phyloP scores from a whole-genome alignment of 768 basidiomycete species.

The Boletus rubroflammeus region DNA sequence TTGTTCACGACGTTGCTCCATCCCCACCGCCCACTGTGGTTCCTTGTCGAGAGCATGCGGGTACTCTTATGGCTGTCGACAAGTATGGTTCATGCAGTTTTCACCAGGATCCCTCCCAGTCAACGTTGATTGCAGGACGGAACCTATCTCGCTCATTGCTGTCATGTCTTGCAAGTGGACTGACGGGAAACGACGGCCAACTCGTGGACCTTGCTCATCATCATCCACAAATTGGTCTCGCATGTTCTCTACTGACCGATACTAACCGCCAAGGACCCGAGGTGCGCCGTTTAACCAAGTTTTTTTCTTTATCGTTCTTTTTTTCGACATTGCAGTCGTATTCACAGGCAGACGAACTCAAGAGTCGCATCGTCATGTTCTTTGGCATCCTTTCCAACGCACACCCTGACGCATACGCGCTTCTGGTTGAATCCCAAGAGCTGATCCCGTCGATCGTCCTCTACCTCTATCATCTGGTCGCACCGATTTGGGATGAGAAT shows the following conservation, averaged over 20 bases:
- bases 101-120: conserved; percentile 2
- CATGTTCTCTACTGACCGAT: conserved; percentile 50
- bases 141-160: conserved; percentile 43
- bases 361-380: conserved; percentile 37
- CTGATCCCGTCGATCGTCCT: conserved; percentile 64
- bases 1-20: conserved; percentile 49
- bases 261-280: conserved; percentile 36
- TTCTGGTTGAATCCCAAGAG: conserved; percentile 45
- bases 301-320: neutral
- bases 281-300: conserved; percentile 27
- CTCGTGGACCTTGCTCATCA: conserved; percentile 30
- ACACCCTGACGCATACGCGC: conserved; percentile 36
- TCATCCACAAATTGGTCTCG: conserved; percentile 43
- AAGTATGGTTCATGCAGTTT: conserved; percentile 23
- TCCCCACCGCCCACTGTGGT: conserved; percentile 46
- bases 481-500: conserved; percentile 66
- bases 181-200: conserved; percentile 15
- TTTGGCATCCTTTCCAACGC: conserved; percentile 38
- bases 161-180: conserved; percentile 30
- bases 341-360: conserved; percentile 35
- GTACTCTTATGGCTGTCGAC: conserved; percentile 53
- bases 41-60: conserved; percentile 47
- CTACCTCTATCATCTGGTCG: conserved; percentile 49
- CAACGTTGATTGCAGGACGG: conserved; percentile 36
- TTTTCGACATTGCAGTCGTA: neutral